Conservation (phyloP, 768 basidiomycete genomes). For the Hortiboletus flavorubellus region DNA sequence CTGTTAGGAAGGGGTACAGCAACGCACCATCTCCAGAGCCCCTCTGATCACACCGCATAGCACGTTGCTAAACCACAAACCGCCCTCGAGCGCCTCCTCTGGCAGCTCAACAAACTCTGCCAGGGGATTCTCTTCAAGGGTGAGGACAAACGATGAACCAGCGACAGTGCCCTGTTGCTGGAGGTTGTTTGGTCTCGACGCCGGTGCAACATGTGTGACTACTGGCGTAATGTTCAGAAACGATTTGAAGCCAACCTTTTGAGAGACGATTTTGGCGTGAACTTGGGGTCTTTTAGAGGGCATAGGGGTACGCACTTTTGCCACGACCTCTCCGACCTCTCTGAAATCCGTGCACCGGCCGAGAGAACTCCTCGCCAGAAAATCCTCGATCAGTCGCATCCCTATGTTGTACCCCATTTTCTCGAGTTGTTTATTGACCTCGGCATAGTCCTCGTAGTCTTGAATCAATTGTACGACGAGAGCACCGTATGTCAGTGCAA, state of each 20-base stretch:
- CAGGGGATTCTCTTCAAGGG: conserved; percentile 93
- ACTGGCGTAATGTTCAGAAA: conserved; percentile 91
- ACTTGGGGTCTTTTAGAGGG: background rate
- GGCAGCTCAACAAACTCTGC: conserved; percentile 97
- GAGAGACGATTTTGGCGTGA: background rate
- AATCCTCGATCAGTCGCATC: conserved; percentile 93
- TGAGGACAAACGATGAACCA: conserved; percentile 73
- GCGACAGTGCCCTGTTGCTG: conserved; percentile 39
- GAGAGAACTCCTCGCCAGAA: conserved; percentile 87
- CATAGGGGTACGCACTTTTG: conserved; percentile 60
- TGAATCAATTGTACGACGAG: conserved; percentile 98
- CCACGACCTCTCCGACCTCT: conserved; percentile 92
- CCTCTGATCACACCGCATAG: conserved; percentile 92
- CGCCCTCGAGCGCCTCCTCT: conserved; percentile 87
- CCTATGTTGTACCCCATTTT: conserved; percentile 99
- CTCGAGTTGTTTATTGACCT: conserved; percentile 95
- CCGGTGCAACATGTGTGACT: conserved; percentile 63
- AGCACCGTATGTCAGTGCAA: conserved; percentile 95
- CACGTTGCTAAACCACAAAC: conserved; percentile 96
- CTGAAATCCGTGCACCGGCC: conserved; percentile 92
- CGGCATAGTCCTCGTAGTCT: conserved; percentile 96
- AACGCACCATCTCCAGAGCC: conserved; percentile 89
- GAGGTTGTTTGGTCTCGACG: conserved; percentile 45
- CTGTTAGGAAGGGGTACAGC: background rate
- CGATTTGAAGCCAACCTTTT: conserved; percentile 94